Percentiles rank a stretch among this genome's conserved stretches.
Conservation (phyloP, 768 basidiomycete species). For the Xanthoconium stramineum region DNA sequence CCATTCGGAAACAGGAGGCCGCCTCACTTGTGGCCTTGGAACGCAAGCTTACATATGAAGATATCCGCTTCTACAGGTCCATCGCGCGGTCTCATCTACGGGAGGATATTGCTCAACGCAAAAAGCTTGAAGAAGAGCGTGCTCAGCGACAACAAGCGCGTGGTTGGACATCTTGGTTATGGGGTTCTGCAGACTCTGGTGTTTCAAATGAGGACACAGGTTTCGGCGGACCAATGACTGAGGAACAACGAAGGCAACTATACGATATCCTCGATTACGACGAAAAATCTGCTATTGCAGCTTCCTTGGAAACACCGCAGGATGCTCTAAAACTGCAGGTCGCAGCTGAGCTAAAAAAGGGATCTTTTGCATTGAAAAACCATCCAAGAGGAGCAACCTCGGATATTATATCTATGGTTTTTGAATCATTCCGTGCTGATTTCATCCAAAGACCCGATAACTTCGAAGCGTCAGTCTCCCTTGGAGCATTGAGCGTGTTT, state of each 20-base stretch:
- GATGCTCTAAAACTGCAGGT: slow-evolving; percentile 80
- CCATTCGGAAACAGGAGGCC: slow-evolving; percentile 41
- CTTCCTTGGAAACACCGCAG: slow-evolving; percentile 66
- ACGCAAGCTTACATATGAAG: slow-evolving; percentile 83
- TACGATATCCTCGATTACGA: slow-evolving; percentile 92
- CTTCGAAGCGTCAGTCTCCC: slow-evolving; percentile 78
- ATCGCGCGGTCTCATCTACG: slow-evolving; percentile 85
- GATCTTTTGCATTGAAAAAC: slow-evolving; percentile 78
- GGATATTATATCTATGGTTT: slow-evolving; percentile 84
- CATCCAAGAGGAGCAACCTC: slow-evolving; percentile 61
- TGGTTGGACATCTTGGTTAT: slow-evolving; percentile 76
- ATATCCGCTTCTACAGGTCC: slow-evolving; percentile 95
- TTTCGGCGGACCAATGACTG: slow-evolving; percentile 74
- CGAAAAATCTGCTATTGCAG: slow-evolving; percentile 72
- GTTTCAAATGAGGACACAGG: slow-evolving; percentile 47
- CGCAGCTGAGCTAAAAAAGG: slow-evolving; percentile 75
- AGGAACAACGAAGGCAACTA: slow-evolving; percentile 85
- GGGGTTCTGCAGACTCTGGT: slow-evolving; percentile 56
- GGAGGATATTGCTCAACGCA: slow-evolving; percentile 73
- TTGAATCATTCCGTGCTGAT: slow-evolving; percentile 82
- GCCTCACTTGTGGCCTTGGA: slow-evolving; percentile 64
- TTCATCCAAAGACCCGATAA: slow-evolving; percentile 83
- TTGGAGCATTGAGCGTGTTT: slow-evolving; percentile 83
- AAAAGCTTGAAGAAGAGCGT: slow-evolving; percentile 67
- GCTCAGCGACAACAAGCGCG: slow-evolving; percentile 51